Base-by-base conservation (phyloP, 1,139 yeast species). In the Geotrichum citri-aurantii region DNA sequence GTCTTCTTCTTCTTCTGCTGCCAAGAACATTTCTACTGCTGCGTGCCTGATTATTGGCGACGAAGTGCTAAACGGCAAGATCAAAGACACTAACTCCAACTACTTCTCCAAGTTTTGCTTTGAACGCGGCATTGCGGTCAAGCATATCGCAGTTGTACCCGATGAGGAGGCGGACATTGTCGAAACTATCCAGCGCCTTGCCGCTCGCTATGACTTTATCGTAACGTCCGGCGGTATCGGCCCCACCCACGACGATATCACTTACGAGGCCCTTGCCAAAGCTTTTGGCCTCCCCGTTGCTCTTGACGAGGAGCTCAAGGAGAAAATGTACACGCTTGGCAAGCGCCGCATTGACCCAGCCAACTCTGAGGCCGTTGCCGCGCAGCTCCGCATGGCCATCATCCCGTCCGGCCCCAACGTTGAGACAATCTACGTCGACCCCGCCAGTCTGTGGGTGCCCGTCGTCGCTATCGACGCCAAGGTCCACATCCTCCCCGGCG, bases 231-330 rank as follows among this genome's bases (percentile, higher is more conserved):
- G 97, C 1, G 90, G 79, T 11, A 87, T 90, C 62, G 97, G 97
- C 0, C 88, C 95, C 2, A 90, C 96, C 0, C 96, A 89, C 66
- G 96, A 89, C 69, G 97, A 89, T 69, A 85, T 89, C 60, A 88
- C 96, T 0, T 89, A 90, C 70, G 83, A 83, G 55, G 79, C 86
- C 5, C 65, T 89, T 17, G 88, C 91, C 1, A 80, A 79, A 63
- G 86, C 88, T 23, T 89, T 78, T 66, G 73, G 73, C 1, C 71
- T 86, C 11, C 79, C 79, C 0, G 74, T 84, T 59, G 71, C 71
- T 48, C 68, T 85, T 21, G 85, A 89, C 69, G 69, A 74, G 33
- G 83, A 79, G 46, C 84, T 89, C 2, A 85, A 81, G 21, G 77
- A 73, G 2, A 75, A 84, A 61, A 88, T 88, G 95, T 74, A 77